phyloP scores from a whole-genome alignment of 108 stramenopile genomes.

The Pseudonitzschia multiseries region DNA sequence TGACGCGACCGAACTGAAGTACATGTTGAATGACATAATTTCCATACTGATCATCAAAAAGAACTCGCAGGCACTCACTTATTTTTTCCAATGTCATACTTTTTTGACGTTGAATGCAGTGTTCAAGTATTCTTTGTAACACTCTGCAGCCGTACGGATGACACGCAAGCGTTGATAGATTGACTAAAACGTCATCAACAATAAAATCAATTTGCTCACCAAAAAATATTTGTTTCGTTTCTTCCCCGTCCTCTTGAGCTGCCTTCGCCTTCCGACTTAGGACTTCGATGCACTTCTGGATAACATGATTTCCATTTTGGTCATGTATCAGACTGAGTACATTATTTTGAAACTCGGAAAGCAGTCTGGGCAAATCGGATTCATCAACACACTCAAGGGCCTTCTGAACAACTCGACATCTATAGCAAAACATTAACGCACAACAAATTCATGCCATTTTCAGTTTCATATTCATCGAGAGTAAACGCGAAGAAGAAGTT shows the following conservation, averaged over 20 bases:
- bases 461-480: slow-evolving; percentile 3
- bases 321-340: slow-evolving; percentile 94
- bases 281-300: slow-evolving; percentile 95
- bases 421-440: slow-evolving; percentile 3
- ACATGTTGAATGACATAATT: slow-evolving; percentile 94
- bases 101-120: slow-evolving; percentile 84
- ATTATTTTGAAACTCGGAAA: slow-evolving; percentile 84
- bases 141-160: slow-evolving; percentile 97
- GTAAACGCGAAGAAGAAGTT: background rate
- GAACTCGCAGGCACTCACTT: slow-evolving; percentile 52
- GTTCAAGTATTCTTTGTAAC: slow-evolving; percentile 94
- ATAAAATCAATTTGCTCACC: slow-evolving; percentile 89
- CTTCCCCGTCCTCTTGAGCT: slow-evolving; percentile 40
- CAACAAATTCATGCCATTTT: background rate
- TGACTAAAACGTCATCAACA: slow-evolving; percentile 83
- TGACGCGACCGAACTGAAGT: slow-evolving; percentile 81
- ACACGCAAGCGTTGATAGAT: slow-evolving; percentile 84
- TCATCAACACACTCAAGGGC: slow-evolving; percentile 83
- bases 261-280: slow-evolving; percentile 61
- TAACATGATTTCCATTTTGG: slow-evolving; percentile 97
- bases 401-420: slow-evolving; percentile 95
- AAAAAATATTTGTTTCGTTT: slow-evolving; percentile 42
- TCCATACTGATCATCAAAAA: slow-evolving; percentile 88
- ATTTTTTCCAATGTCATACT: slow-evolving; percentile 63
- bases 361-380: slow-evolving; percentile 70